These are phyloP conservation scores for Podaxis sp. DNA, from an alignment of 768 basidiomycete genomes.

Conservation along the genomic window DNA sequence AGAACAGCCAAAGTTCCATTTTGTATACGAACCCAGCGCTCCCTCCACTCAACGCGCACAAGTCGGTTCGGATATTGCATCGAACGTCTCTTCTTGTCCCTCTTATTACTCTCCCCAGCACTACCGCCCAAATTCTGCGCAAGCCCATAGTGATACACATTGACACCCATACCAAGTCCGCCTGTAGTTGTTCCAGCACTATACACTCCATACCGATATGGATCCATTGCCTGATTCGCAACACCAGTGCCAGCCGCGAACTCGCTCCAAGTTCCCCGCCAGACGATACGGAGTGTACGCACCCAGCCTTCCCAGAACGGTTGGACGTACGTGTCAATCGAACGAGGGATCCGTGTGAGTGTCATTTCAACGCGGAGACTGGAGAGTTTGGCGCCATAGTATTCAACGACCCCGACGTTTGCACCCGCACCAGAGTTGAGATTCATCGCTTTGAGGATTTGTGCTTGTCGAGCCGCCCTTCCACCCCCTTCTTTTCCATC, in stretches of 20 bases:
- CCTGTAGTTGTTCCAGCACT: neutral
- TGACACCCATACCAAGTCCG: neutral
- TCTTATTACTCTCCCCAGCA: neutral
- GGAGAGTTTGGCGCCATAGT: slow-evolving; percentile 4
- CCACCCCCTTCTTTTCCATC: neutral
- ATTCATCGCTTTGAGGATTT: slow-evolving; percentile 15
- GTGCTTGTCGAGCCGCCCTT: neutral
- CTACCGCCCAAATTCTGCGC: slow-evolving; percentile 1
- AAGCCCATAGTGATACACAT: slow-evolving; percentile 3
- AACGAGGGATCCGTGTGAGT: slow-evolving; percentile 16
- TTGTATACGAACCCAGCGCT: slow-evolving; percentile 61
- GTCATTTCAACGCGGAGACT: slow-evolving; percentile 24
- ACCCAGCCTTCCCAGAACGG: slow-evolving; percentile 63
- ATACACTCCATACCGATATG: slow-evolving; percentile 9
- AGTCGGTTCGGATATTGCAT: slow-evolving; percentile 3
- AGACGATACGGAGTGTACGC: slow-evolving; percentile 48
- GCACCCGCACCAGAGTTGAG: slow-evolving; percentile 10
- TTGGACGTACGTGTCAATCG: slow-evolving; percentile 38
- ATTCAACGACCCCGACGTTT: slow-evolving; percentile 13
- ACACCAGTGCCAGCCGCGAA: neutral
- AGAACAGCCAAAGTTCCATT: slow-evolving; percentile 56
- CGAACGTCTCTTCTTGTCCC: neutral
- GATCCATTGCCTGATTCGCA: neutral
- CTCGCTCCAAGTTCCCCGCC: slow-evolving; percentile 10
- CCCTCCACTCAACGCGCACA: slow-evolving; percentile 58